Base-by-base conservation (phyloP, 2,329 filamentous ascomycete genomes). In the Fusarium humuli region DNA sequence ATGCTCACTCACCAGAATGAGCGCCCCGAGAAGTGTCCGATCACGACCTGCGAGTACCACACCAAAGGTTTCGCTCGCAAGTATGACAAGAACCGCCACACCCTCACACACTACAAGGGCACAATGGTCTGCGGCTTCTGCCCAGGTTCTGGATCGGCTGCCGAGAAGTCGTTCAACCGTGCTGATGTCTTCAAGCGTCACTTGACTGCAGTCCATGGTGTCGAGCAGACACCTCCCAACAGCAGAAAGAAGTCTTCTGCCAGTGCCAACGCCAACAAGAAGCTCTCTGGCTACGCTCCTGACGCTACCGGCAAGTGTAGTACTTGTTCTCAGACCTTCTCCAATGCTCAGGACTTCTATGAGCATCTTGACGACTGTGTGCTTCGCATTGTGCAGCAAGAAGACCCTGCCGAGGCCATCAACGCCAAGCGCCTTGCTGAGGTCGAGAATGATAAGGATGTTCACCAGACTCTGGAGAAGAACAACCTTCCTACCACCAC, bases 51-150 rank as follows among this genome's bases (percentile, higher is more conserved):
- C 83, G 94, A 97, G 76, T 98, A 97, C 81, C 91, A 97, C 83
- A 84, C 88, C 77, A 97, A 97, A 82, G 94, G 94, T 6, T 98
- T 98, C 77, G 94, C 94, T 13, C 88, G 94, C 74, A 97, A 97
- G 82, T 98, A 98, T 79, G 94, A 98, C 84, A 97, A 97, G 86
- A 97, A 97, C 82, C 86, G 94, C 46, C 94, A 98, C 80, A 97
- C 94, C 7, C 82, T 97, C 68, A 98, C 94, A 7, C 94, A 98
- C 80, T 98, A 97, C 87, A 97, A 97, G 83, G 94, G 94, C 42
- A 97, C 93, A 50, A 97, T 97, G 94, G 93, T 97, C 25, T 98
- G 94, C 78, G 94, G 94, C 30, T 98, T 97, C 83, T 97, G 94
- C 76, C 93, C 94, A 2, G 93, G 94, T 34, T 94, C 93, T 29